Base-by-base conservation (phyloP, 345 rosid species). In the Salix brachista region DNA sequence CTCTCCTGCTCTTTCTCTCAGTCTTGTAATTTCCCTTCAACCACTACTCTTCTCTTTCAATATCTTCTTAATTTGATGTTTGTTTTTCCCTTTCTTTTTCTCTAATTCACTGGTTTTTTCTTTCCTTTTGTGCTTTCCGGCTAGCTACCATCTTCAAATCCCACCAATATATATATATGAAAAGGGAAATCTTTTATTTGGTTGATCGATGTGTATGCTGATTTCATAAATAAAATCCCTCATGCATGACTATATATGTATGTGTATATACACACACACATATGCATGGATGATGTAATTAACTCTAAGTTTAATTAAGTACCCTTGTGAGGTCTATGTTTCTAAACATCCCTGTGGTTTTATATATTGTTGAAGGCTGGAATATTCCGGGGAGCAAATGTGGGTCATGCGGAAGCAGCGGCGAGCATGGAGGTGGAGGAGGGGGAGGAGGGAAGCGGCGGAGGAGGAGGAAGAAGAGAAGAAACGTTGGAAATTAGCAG, bases 1-100 rank as follows among this genome's bases (percentile, higher is more conserved):
- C 67, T 91, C 99, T 79, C 99, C 99, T 28, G 95, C 98, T 41
- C 99, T 96, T 76, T 96, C 99, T 69, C 98, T 96, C 80, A 88
- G 89, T 62, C 98, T 96, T 78, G 99, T 95, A 85, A 74, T 65
- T 25, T 50, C 8, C 48, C 28, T 74, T n/a, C 2, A 52, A 52
- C n/a, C n/a, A 50, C 58, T 6, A 6, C n/a, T 50, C 58, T 19
- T 50, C 58, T 18, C 19, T 50, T n/a, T n/a, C 23, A 17, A 19
- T 18, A 18, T 6, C 9, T 52, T 19, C 34, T 32, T 32, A 32
- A 4, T 32, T n/a, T 52, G 26, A 21, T 56, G 4, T 8, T 56
- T 46, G 14, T 4, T n/a, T 56, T 56, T 56, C 58, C 62, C 3
- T 56, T 56, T 56, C n/a, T n/a, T 18, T 52, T 52, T 46, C 1